phyloP scores from a whole-genome alignment of 2,329 filamentous ascomycete genomes.

The Aureobasidium sp. region DNA sequence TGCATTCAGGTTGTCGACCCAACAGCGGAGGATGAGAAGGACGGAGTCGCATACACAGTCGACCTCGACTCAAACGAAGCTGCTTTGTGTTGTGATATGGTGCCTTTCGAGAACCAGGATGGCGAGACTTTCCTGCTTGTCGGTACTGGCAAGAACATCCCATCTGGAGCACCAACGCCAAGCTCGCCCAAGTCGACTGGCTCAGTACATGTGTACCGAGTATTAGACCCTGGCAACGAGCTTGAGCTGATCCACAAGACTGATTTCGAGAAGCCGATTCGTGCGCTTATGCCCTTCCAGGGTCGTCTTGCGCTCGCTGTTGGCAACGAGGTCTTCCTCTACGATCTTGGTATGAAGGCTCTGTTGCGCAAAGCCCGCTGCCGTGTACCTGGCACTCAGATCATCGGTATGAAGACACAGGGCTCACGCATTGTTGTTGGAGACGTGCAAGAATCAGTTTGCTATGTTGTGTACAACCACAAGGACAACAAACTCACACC shows the following conservation, averaged over 20 bases:
- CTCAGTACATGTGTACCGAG: constrained; percentile 86
- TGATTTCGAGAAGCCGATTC: constrained; percentile 78
- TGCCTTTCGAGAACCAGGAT: constrained; percentile 81
- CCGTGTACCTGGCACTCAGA: constrained; percentile 47
- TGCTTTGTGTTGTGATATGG: constrained; percentile 75
- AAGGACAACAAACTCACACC: constrained; percentile 87
- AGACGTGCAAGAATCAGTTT: constrained; percentile 86
- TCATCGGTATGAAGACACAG: constrained; percentile 82
- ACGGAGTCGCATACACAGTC: constrained; percentile 63
- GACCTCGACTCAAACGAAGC: constrained; percentile 87
- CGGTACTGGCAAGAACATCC: constrained; percentile 85
- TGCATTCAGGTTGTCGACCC: constrained; percentile 92
- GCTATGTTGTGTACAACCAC: constrained; percentile 88
- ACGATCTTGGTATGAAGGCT: constrained; percentile 88
- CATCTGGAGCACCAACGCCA: constrained; percentile 16
- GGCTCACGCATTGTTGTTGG: constrained; percentile 86
- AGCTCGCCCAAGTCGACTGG: constrained; percentile 40
- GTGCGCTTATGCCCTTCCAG: constrained; percentile 88
- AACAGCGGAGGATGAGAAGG: constrained; percentile 36
- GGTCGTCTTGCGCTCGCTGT: constrained; percentile 82
- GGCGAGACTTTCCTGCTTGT: constrained; percentile 88
- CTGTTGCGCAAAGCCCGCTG: constrained; percentile 72
- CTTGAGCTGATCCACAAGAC: constrained; percentile 97
- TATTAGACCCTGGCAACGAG: constrained; percentile 77
- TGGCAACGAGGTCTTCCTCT: constrained; percentile 73